phyloP scores from a whole-genome alignment of 345 rosid species.

The Tarenaya hassleriana region DNA sequence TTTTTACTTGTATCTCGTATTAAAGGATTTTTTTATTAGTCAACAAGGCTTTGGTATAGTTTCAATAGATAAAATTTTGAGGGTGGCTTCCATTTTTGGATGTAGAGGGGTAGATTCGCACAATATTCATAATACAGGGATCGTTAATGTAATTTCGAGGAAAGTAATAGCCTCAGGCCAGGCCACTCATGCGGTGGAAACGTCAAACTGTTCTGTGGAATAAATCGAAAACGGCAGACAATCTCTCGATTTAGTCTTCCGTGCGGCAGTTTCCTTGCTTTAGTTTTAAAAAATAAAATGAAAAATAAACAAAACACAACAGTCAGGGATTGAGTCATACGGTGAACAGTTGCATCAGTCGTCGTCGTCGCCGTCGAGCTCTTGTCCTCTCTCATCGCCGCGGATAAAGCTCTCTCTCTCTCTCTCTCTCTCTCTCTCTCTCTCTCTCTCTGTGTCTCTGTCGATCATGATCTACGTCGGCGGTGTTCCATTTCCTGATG shows the following conservation, averaged over 20 bases:
- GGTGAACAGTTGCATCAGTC: not conserved
- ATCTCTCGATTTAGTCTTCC: not conserved
- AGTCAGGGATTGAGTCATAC: too few relatives aligned
- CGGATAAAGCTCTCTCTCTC: constrained; percentile 5
- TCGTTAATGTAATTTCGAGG: too few relatives aligned
- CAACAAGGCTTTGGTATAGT: too few relatives aligned
- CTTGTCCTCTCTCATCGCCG: constrained; percentile 11
- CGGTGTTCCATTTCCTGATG: constrained; percentile 20
- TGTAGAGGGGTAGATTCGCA: not conserved
- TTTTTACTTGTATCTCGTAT: too few relatives aligned
- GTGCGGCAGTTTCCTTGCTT: not conserved
- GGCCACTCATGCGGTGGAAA: not conserved
- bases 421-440: constrained; percentile 10
- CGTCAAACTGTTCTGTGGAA: not conserved
- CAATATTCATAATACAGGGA: not conserved
- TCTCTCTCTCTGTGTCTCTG: constrained; percentile 8
- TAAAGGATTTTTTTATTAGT: too few relatives aligned
- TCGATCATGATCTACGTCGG: constrained; percentile 39
- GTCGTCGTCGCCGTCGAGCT: constrained; percentile 17
- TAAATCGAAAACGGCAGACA: constrained; percentile 7
- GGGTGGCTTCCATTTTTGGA: too few relatives aligned
- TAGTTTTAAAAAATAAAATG: too few relatives aligned
- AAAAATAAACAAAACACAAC: too few relatives aligned
- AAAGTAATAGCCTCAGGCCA: not conserved
- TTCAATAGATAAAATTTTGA: too few relatives aligned